Evolutionary conservation across 2,329 filamentous ascomycete genomes (phyloP), one percentile per base, ranked within the genome.

Genomic region (Parafenestella ontariensis): DNA sequence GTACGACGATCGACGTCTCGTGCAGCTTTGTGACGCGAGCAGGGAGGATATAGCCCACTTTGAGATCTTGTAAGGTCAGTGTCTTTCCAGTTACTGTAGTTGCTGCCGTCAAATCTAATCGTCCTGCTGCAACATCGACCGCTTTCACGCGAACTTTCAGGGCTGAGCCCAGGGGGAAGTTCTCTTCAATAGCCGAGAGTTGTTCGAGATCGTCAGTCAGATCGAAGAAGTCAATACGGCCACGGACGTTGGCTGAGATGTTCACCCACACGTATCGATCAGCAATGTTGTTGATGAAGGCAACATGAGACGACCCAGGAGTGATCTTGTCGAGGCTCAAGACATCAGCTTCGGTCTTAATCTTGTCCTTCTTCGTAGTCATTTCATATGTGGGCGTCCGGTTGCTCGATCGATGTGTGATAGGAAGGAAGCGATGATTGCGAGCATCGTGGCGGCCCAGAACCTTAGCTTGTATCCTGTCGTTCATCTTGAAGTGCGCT

Each of bases 91-190:
- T 80, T 9, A 76, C 70, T 2, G 85, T 80, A n/a, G 87, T 85
- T 50, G 87, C 86, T 5, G 90, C 90, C n/a, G 91, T 89, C 29
- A 99, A 83, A 73, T 98, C 92, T 24, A 99, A 83, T 46, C 87
- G 89, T 52, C 89, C 89, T 66, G 89, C 89, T 26, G 85, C 81
- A 28, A 83, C 75, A 72, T 98, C 88, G 3, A 96, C 86, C 2
- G 83, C 82, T 49, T 90, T 87, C 18, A 96, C 92, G 23, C 87
- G 87, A 10, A 93, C 91, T 72, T 87, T 89, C 40, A 99, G 77
- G 5, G 92, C 95, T 41, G 90, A 95, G n/a, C 95, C 95, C 34
- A 96, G 76, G 0, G 95, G 94, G 75, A 96, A 98, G 75, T 91
- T 90, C 59, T 85, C 83, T 43, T 87, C 83, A 3, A 97, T 78